phyloP scores from a whole-genome alignment of 371 early-diverging fungal genomes.

The Mucor irregularis region DNA sequence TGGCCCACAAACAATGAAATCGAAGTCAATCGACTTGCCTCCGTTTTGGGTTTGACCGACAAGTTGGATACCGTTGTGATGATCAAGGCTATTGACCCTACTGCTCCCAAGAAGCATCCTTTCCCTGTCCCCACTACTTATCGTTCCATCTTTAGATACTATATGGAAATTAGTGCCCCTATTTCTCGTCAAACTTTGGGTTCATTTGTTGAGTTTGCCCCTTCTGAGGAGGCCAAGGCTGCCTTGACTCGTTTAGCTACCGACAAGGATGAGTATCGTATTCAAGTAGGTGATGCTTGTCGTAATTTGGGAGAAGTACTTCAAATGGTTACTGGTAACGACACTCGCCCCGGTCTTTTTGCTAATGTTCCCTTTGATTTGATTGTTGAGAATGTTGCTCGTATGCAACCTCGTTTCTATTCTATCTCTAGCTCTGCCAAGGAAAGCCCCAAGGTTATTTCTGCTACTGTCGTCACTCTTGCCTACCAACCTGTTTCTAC shows the following conservation, averaged over 20 bases:
- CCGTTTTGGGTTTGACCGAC: conserved; percentile 61
- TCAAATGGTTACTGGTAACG: conserved; percentile 29
- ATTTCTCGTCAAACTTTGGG: conserved; percentile 67
- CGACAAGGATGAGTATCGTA: conserved; percentile 74
- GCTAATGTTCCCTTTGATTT: conserved; percentile 66
- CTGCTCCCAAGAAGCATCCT: conserved; percentile 72
- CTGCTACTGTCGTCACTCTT: conserved; percentile 88
- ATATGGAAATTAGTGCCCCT: conserved; percentile 83
- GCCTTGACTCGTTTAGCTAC: conserved; percentile 57
- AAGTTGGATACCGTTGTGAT: conserved; percentile 67
- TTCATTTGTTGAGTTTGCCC: conserved; percentile 59
- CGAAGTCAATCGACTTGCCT: conserved; percentile 69
- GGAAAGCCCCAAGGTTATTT: conserved; percentile 69
- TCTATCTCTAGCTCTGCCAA: conserved; percentile 88
- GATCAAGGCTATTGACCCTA: conserved; percentile 63
- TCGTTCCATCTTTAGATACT: conserved; percentile 85
- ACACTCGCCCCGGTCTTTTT: conserved; percentile 25
- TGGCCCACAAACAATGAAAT: conserved; percentile 85
- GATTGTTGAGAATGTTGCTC: conserved; percentile 77
- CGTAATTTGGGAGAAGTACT: conserved; percentile 72
- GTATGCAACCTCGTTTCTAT: conserved; percentile 91
- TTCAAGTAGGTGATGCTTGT: conserved; percentile 59
- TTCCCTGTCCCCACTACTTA: conserved; percentile 91
- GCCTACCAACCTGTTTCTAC: conserved; percentile 64
- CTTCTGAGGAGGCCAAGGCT: conserved; percentile 53